These are phyloP conservation scores for Pseudocercospora pini-densiflorae DNA, from an alignment of 2,329 filamentous ascomycete species.

Conservation along the genomic window DNA sequence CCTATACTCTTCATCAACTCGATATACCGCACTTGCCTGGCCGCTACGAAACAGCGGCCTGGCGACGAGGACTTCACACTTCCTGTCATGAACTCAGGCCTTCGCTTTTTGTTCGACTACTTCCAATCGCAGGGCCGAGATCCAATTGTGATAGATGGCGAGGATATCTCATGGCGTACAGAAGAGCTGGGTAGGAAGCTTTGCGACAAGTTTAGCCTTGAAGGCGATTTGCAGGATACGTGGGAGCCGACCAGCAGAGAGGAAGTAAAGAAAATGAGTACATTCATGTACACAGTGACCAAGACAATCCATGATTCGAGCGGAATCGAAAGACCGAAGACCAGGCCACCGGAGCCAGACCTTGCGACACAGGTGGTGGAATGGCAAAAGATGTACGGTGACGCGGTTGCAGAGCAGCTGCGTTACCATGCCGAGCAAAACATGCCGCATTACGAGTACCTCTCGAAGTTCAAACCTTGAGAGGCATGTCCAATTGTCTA, in stretches of 20 bases:
- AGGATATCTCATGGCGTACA: slow-evolving; percentile 9
- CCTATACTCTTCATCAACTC: slow-evolving; percentile 2
- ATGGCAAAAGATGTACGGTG: background rate
- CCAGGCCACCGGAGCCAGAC: background rate
- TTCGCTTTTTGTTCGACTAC: slow-evolving; percentile 8
- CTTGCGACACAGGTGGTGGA: background rate
- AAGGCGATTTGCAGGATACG: background rate
- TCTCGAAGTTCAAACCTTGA: background rate
- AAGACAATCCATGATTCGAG: slow-evolving; percentile 5
- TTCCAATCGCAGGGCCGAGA: background rate
- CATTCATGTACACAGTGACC: background rate
- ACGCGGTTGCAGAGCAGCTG: background rate
- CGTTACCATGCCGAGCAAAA: background rate
- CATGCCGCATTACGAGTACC: slow-evolving; percentile 1
- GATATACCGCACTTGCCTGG: background rate
- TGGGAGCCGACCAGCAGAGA: slow-evolving; percentile 1
- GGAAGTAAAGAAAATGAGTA: background rate
- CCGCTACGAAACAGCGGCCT: background rate
- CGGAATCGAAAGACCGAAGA: slow-evolving; percentile 5
- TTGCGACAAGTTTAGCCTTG: background rate
- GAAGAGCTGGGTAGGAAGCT: background rate
- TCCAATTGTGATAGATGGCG: slow-evolving; percentile 7
- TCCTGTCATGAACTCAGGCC: background rate
- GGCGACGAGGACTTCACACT: background rate
- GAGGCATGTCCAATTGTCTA: background rate